Percentiles rank a stretch among this genome's conserved stretches.
These are phyloP conservation scores for Phytophthora pluvialis DNA, from an alignment of 352 stramenopile species.

Conservation along the genomic window DNA sequence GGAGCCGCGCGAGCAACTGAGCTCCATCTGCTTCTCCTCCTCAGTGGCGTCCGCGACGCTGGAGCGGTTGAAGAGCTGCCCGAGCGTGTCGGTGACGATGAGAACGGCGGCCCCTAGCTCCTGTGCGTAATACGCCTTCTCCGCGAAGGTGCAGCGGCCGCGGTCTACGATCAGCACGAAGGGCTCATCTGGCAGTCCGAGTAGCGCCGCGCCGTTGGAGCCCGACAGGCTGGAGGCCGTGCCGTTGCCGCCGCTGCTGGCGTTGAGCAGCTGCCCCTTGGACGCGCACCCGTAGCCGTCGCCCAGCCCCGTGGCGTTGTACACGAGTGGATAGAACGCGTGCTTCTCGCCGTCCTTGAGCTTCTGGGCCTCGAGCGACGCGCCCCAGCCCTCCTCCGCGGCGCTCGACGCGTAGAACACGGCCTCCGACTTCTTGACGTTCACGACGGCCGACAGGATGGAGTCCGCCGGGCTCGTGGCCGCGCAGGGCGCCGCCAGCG, in stretches of 20 bases:
- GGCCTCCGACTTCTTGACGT: conserved; percentile 56
- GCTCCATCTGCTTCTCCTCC: conserved; percentile 57
- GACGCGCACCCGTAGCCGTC: conserved; percentile 66
- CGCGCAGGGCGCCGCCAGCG: not conserved
- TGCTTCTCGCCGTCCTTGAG: conserved; percentile 45
- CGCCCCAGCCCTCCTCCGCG: conserved; percentile 59
- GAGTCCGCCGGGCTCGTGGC: conserved; percentile 43
- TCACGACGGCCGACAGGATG: conserved; percentile 61
- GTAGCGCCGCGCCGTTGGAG: conserved; percentile 7
- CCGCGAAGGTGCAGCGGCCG: conserved; percentile 71
- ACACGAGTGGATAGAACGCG: conserved; percentile 59
- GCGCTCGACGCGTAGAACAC: conserved; percentile 68
- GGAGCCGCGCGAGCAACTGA: conserved; percentile 59
- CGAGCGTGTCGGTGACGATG: conserved; percentile 77
- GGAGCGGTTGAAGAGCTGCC: conserved; percentile 75
- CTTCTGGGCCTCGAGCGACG: conserved; percentile 54
- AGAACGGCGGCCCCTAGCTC: conserved; percentile 68
- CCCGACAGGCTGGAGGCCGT: conserved; percentile 17
- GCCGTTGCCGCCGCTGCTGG: conserved; percentile 15
- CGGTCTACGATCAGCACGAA: conserved; percentile 82
- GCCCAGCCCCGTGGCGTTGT: conserved; percentile 45
- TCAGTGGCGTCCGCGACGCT: conserved; percentile 31
- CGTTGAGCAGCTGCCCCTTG: conserved; percentile 36
- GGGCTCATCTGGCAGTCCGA: conserved; percentile 36
- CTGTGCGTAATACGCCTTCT: conserved; percentile 80